Evolutionary conservation across 495 filamentous ascomycete genomes (phyloP).

Genomic region (Podospora pseudocomata): DNA sequence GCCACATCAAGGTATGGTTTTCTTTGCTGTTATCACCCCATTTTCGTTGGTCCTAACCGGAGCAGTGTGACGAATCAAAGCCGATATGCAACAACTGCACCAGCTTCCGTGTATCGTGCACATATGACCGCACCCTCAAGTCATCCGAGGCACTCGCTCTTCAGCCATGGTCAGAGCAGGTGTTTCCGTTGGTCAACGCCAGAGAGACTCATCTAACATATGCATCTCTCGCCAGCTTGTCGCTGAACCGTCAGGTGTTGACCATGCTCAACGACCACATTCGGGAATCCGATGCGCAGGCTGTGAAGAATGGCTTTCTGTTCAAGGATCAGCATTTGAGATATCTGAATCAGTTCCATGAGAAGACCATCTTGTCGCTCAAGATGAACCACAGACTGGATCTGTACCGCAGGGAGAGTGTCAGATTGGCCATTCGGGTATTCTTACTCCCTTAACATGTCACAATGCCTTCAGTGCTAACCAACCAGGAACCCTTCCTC

Average conservation of each 20-base stretch:
- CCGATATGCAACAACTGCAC: slow-evolving; percentile 42
- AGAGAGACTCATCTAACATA: background rate
- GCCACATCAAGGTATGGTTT: slow-evolving; percentile 40
- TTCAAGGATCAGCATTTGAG: slow-evolving; percentile 29
- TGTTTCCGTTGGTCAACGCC: slow-evolving; percentile 12
- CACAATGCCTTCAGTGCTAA: background rate
- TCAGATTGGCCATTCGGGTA: slow-evolving; percentile 31
- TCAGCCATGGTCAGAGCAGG: slow-evolving; percentile 31
- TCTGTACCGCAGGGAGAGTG: slow-evolving; percentile 29
- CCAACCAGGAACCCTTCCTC: slow-evolving; percentile 32
- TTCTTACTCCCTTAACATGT: background rate
- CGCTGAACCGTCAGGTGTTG: slow-evolving; percentile 16
- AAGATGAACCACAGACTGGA: slow-evolving; percentile 28
- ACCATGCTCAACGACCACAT: slow-evolving; percentile 25
- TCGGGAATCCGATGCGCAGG: background rate
- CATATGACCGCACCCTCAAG: slow-evolving; percentile 28
- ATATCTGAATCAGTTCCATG: slow-evolving; percentile 34
- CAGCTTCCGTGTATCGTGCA: slow-evolving; percentile 42
- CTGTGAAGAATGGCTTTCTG: slow-evolving; percentile 16
- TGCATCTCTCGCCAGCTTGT: slow-evolving; percentile 11
- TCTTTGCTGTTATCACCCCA: background rate
- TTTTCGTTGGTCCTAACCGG: background rate
- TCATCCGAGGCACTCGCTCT: slow-evolving; percentile 22
- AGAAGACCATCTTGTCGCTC: slow-evolving; percentile 39
- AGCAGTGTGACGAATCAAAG: slow-evolving; percentile 46